Percentiles rank a stretch among this genome's conserved stretches.
These are phyloP conservation scores for Psilocybe subaeruginosa DNA, from an alignment of 768 basidiomycete species.

Conservation along the genomic window DNA sequence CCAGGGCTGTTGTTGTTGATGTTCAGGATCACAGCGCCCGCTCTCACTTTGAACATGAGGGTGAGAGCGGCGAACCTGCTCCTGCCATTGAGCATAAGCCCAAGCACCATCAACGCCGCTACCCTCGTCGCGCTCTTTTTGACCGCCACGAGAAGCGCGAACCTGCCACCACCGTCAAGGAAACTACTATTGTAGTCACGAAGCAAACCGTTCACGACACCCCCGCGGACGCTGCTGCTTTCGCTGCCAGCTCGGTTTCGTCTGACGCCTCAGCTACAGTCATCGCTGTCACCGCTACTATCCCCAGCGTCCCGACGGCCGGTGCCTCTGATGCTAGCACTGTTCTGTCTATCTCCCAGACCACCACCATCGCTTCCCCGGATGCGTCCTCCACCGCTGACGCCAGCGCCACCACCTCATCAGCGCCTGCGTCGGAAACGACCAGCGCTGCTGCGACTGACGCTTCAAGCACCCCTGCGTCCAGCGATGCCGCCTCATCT, in stretches of 20 bases:
- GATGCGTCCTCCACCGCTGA: conserved; percentile 10
- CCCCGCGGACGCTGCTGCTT: conserved; percentile 24
- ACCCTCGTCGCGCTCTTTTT: conserved; percentile 29
- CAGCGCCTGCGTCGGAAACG: not conserved
- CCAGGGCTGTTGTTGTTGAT: conserved; percentile 31
- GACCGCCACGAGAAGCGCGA: conserved; percentile 35
- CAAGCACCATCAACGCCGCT: conserved; percentile 24
- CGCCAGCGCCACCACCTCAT: conserved; percentile 1
- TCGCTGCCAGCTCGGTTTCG: conserved; percentile 5
- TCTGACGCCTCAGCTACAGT: conserved; percentile 1
- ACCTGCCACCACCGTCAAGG: conserved; percentile 26
- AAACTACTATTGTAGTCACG: conserved; percentile 18
- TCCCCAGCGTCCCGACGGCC: conserved; percentile 8
- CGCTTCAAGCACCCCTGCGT: not conserved
- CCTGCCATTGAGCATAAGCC: conserved; percentile 15
- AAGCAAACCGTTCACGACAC: conserved; percentile 25
- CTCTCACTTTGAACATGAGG: conserved; percentile 19
- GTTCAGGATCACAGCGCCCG: conserved; percentile 25
- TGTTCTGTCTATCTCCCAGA: conserved; percentile 13
- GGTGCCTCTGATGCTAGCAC: conserved; percentile 7
- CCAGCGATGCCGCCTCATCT: conserved; percentile 8
- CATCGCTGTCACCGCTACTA: conserved; percentile 8
- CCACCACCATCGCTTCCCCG: conserved; percentile 14
- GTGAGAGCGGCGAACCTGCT: conserved; percentile 24
- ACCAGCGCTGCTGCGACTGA: conserved; percentile 5